Evolutionary conservation across 768 basidiomycete species (phyloP).

Genomic region (Lepiota subincarnata): DNA sequence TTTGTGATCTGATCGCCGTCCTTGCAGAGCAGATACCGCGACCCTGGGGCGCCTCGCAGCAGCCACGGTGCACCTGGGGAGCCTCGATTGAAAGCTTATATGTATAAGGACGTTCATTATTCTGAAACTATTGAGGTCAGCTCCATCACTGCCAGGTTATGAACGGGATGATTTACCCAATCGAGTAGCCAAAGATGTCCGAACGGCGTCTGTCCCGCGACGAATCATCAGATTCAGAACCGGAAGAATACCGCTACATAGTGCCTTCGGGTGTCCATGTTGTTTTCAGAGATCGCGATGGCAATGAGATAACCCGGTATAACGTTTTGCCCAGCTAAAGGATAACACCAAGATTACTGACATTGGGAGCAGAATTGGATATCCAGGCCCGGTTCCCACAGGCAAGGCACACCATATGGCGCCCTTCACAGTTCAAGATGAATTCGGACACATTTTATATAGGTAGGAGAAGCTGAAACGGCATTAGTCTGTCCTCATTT

Average conservation of each 20-base stretch:
- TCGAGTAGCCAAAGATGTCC: slow-evolving; percentile 7
- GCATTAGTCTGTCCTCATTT: neutral
- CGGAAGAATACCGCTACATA: slow-evolving; percentile 48
- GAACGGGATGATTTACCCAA: neutral
- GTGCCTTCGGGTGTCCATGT: slow-evolving; percentile 63
- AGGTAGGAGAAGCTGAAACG: slow-evolving; percentile 30
- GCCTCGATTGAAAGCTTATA: slow-evolving; percentile 3
- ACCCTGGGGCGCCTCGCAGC: neutral
- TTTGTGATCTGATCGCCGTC: too few species aligned
- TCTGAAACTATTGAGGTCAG: slow-evolving; percentile 19
- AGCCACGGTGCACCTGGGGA: neutral
- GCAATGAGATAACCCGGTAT: slow-evolving; percentile 62
- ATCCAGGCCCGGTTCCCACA: slow-evolving; percentile 1
- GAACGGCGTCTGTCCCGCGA: slow-evolving; percentile 15
- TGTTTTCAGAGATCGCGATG: slow-evolving; percentile 63
- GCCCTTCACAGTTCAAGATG: slow-evolving; percentile 57
- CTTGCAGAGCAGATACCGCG: neutral
- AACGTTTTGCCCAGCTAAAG: neutral
- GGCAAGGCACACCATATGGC: slow-evolving; percentile 20
- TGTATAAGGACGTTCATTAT: slow-evolving; percentile 7
- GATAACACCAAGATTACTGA: neutral
- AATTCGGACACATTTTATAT: slow-evolving; percentile 54
- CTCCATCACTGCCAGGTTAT: too few species aligned
- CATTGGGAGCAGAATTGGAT: neutral
- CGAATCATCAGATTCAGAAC: slow-evolving; percentile 24